Conservation (phyloP, 139 green algal species). For the Haematococcus sp. region DNA sequence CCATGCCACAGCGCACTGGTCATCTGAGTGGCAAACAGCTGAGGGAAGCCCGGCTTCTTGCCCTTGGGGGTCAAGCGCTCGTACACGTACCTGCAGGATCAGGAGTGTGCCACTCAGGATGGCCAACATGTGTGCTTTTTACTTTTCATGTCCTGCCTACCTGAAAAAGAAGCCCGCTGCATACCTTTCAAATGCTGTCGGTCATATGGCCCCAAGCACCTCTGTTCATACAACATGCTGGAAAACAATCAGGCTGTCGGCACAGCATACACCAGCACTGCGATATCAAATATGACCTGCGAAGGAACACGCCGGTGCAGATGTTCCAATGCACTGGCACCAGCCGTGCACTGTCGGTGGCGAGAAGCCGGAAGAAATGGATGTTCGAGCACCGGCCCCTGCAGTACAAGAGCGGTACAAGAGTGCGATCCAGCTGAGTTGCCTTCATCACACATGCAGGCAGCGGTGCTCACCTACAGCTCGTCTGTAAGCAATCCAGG, state of each 20-base stretch:
- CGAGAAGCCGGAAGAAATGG: constrained; percentile 54
- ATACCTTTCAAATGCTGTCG: too few relatives aligned
- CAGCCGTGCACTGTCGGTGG: constrained; percentile 56
- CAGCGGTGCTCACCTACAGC: too few relatives aligned
- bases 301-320: constrained; percentile 72
- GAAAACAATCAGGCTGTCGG: too few relatives aligned
- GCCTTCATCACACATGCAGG: too few relatives aligned
- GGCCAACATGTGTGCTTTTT: not conserved
- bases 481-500: too few relatives aligned
- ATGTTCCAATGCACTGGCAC: constrained; percentile 76
- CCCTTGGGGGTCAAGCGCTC: constrained; percentile 67
- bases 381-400: constrained; percentile 77
- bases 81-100: constrained; percentile 72
- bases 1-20: constrained; percentile 83
- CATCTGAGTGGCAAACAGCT: constrained; percentile 76
- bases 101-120: not conserved
- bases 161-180: too few relatives aligned
- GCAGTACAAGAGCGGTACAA: not conserved
- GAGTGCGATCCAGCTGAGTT: too few relatives aligned
- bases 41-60: constrained; percentile 54
- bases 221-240: too few relatives aligned
- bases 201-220: too few relatives aligned
- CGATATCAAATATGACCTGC: constrained; percentile 31
- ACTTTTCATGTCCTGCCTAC: too few relatives aligned
- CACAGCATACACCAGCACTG: too few relatives aligned